These are phyloP conservation scores for Murraya paniculata DNA, from an alignment of 345 rosid genomes.

Conservation along the genomic window DNA sequence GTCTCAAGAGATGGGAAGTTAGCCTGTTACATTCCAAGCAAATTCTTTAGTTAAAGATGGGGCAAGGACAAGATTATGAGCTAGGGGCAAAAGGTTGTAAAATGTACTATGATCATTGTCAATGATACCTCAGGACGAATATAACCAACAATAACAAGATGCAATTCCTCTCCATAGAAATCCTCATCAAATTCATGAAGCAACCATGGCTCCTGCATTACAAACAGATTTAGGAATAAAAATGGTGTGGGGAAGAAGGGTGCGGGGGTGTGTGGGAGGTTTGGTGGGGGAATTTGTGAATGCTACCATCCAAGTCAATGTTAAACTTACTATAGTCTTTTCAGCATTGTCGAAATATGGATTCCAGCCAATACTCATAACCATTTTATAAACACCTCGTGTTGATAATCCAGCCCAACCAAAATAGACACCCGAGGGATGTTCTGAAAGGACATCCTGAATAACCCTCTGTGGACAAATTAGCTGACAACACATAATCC, in stretches of 20 bases:
- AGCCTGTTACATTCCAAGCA: slow-evolving; percentile 37
- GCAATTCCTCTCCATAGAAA: slow-evolving; percentile 85
- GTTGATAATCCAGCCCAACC: slow-evolving; percentile 85
- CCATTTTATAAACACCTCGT: slow-evolving; percentile 81
- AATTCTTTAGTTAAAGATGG: not conserved
- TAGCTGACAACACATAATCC: slow-evolving; percentile 50
- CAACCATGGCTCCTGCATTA: slow-evolving; percentile 86
- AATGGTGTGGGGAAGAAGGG: too few relatives aligned
- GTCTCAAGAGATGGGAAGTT: slow-evolving; percentile 76
- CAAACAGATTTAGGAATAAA: slow-evolving; percentile 8
- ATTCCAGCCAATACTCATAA: slow-evolving; percentile 94
- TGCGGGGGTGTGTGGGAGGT: too few relatives aligned
- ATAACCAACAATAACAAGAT: slow-evolving; percentile 77
- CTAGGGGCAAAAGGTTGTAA: not conserved
- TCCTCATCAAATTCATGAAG: slow-evolving; percentile 79
- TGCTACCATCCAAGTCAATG: not conserved
- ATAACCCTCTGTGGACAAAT: slow-evolving; percentile 70
- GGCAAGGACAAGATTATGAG: not conserved
- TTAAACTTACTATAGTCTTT: slow-evolving; percentile 74
- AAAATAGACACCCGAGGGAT: slow-evolving; percentile 88
- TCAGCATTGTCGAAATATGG: slow-evolving; percentile 84
- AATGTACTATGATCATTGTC: not conserved
- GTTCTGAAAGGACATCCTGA: slow-evolving; percentile 52
- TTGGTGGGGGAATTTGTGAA: not conserved
- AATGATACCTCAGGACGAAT: slow-evolving; percentile 77